phyloP scores from a whole-genome alignment of 2,329 filamentous ascomycete species.

The Blumeria hordei region DNA sequence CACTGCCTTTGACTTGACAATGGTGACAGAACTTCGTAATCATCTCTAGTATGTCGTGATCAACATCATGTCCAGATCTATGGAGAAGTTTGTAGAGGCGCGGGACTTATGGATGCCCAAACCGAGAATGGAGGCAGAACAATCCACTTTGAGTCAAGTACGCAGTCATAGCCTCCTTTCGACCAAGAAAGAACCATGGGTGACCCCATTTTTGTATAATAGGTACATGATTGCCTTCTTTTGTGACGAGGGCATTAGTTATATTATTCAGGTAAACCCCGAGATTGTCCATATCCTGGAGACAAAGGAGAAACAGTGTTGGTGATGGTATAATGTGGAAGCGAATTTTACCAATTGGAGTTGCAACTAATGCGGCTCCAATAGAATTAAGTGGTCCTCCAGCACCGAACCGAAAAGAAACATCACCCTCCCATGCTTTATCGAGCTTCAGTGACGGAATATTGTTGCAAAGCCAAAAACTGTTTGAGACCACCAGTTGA shows the following conservation, averaged over 20 bases:
- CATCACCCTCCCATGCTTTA: neutral
- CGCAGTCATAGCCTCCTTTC: neutral
- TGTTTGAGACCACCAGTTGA: constrained; percentile 1
- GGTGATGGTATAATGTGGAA: neutral
- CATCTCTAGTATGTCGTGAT: neutral
- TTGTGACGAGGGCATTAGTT: neutral
- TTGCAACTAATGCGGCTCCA: neutral
- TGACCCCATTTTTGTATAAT: neutral
- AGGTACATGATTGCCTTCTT: neutral
- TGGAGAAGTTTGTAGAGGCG: neutral
- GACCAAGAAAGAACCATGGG: neutral
- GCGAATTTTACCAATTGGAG: neutral
- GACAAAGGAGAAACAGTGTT: neutral
- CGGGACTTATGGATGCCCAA: neutral
- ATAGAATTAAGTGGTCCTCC: neutral
- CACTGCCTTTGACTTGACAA: neutral
- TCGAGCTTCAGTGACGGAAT: neutral
- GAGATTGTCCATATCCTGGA: constrained; percentile 1
- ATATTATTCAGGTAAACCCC: constrained; percentile 1
- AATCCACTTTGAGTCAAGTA: neutral
- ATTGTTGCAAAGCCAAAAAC: neutral
- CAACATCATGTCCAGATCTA: neutral
- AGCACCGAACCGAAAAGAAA: neutral
- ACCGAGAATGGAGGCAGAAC: neutral
- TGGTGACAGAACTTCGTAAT: neutral